A percentile compares a stretch with the other conserved stretches of the same genome.
phyloP scores from a whole-genome alignment of 176 grass and related monocot species.

The Olyra latifolia region DNA sequence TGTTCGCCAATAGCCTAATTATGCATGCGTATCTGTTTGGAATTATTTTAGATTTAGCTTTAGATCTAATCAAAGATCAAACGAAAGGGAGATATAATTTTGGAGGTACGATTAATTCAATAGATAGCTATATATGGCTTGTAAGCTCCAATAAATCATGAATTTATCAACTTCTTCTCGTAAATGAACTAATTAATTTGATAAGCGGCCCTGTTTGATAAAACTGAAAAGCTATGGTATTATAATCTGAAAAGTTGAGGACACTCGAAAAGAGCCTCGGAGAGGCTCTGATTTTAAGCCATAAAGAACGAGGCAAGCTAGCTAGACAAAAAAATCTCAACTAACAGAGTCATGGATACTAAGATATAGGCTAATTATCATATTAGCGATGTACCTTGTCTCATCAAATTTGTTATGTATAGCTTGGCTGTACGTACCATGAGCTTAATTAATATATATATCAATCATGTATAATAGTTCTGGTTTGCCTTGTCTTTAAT shows the following conservation, averaged over 20 bases:
- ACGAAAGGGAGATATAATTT: neutral
- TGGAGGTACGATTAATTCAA: neutral
- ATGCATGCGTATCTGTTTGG: neutral
- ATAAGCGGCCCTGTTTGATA: too few relatives aligned
- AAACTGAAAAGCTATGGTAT: too few relatives aligned
- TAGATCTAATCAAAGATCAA: neutral
- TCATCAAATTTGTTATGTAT: neutral
- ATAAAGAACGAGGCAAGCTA: too few relatives aligned
- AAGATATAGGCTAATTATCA: neutral
- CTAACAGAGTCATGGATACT: neutral
- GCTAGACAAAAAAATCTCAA: neutral
- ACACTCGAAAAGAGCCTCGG: too few relatives aligned
- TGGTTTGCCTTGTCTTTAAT: neutral
- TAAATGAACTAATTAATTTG: too few relatives aligned
- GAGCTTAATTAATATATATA: constrained; percentile 22
- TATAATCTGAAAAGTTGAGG: too few relatives aligned
- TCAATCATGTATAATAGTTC: constrained; percentile 27
- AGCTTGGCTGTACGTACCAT: neutral
- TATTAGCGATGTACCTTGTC: neutral
- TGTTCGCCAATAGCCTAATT: neutral
- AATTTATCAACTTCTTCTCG: too few relatives aligned
- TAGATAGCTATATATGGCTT: neutral
- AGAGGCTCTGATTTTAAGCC: too few relatives aligned
- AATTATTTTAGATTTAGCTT: neutral
- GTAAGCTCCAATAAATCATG: neutral